These are phyloP conservation scores for Xylaria polymorpha DNA, from an alignment of 2,329 filamentous ascomycete genomes.

Conservation along the genomic window DNA sequence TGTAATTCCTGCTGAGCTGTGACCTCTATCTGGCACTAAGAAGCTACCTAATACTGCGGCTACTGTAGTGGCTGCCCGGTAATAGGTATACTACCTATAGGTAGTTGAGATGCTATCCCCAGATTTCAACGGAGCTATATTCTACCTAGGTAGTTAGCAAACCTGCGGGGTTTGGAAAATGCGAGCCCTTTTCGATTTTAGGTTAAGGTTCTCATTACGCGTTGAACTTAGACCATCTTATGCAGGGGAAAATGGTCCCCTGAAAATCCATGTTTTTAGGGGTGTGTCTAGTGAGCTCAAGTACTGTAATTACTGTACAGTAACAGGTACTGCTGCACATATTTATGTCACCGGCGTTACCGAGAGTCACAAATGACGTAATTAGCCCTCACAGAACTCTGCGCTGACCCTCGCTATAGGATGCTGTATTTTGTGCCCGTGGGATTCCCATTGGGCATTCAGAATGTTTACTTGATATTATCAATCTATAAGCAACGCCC, in stretches of 20 bases:
- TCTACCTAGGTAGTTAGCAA: neutral
- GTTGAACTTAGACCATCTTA: conserved; percentile 3
- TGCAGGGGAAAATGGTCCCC: neutral
- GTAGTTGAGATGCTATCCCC: neutral
- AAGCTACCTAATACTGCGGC: neutral
- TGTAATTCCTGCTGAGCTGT: too few species aligned
- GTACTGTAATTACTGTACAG: neutral
- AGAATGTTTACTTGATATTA: neutral
- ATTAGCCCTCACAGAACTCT: neutral
- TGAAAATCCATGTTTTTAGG: neutral
- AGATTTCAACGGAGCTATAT: neutral
- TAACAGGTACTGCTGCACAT: neutral
- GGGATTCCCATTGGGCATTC: neutral
- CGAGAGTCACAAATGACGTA: neutral
- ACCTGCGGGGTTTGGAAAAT: conserved; percentile 7
- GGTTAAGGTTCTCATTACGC: conserved; percentile 24
- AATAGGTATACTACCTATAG: too few species aligned
- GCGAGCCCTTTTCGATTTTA: neutral
- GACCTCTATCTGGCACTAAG: neutral
- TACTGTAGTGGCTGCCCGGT: too few species aligned
- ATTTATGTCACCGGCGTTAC: conserved; percentile 16
- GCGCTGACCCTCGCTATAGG: neutral
- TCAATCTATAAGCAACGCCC: neutral
- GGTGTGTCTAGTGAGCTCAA: neutral
- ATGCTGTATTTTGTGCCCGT: neutral